Percentiles rank a stretch among this genome's conserved stretches.
phyloP scores from a whole-genome alignment of 2,329 filamentous ascomycete genomes.

The Ceratocystis papillata region DNA sequence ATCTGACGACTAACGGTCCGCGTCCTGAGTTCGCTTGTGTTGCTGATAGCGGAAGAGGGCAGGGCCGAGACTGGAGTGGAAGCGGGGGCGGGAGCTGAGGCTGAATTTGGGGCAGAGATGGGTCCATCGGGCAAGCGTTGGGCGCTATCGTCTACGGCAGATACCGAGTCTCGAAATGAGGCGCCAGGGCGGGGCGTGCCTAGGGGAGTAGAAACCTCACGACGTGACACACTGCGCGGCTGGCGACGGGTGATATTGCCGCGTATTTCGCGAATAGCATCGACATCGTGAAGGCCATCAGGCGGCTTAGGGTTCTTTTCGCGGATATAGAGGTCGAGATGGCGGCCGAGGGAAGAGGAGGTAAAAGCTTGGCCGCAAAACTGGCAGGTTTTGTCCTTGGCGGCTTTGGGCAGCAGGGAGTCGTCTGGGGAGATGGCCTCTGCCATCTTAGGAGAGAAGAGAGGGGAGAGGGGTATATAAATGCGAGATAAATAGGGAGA shows the following conservation, averaged over 20 bases:
- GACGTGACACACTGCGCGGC: conserved; percentile 44
- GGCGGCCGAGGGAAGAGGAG: conserved; percentile 82
- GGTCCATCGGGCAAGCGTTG: conserved; percentile 26
- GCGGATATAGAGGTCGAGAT: conserved; percentile 89
- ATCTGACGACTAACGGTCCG: conserved; percentile 42
- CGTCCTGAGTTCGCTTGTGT: conserved; percentile 28
- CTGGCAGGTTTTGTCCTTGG: conserved; percentile 79
- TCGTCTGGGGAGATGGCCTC: conserved; percentile 30
- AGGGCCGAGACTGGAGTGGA: conserved; percentile 25
- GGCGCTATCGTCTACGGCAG: conserved; percentile 33
- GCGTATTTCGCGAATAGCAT: conserved; percentile 73
- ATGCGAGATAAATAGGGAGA: background rate
- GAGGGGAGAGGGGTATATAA: conserved; percentile 13
- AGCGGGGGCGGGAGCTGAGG: conserved; percentile 34
- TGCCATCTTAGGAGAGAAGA: conserved; percentile 29
- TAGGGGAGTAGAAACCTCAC: conserved; percentile 49
- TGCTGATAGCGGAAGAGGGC: conserved; percentile 26
- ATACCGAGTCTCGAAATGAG: conserved; percentile 27
- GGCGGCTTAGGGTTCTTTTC: conserved; percentile 80
- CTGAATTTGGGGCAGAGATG: background rate
- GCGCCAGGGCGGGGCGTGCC: conserved; percentile 38
- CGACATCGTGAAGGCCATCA: conserved; percentile 82
- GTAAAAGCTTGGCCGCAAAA: conserved; percentile 87
- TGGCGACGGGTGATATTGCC: conserved; percentile 80
- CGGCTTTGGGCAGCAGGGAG: conserved; percentile 32